Evolutionary conservation across 768 basidiomycete genomes (phyloP).

Genomic region (Boletus sp.): DNA sequence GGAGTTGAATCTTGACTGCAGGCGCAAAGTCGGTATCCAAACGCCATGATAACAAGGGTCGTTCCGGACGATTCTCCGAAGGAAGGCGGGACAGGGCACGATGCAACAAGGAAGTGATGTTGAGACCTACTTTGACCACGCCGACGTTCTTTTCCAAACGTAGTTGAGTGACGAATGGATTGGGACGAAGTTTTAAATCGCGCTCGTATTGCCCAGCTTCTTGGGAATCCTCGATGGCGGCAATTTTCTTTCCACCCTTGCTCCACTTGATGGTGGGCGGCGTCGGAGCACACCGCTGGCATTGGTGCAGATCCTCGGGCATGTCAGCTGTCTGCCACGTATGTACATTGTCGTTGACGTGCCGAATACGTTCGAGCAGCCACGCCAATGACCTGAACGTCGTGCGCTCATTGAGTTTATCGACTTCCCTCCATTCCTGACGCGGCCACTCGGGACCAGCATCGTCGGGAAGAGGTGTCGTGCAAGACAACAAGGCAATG

Average conservation of each 20-base stretch:
- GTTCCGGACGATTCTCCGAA: constrained; percentile 42
- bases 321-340: constrained; percentile 64
- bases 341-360: constrained; percentile 62
- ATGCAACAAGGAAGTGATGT: constrained; percentile 83
- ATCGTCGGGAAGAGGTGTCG: constrained; percentile 66
- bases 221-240: constrained; percentile 77
- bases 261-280: constrained; percentile 78
- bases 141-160: constrained; percentile 64
- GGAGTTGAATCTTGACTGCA: constrained; percentile 52
- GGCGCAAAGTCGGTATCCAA: constrained; percentile 78
- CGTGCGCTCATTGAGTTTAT: constrained; percentile 80
- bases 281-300: constrained; percentile 79
- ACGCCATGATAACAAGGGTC: constrained; percentile 68
- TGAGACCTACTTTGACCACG: constrained; percentile 80
- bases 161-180: constrained; percentile 83
- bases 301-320: constrained; percentile 48
- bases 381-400: constrained; percentile 83
- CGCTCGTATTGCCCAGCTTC: constrained; percentile 91
- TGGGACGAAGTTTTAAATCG: constrained; percentile 80
- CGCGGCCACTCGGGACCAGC: constrained; percentile 79
- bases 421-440: constrained; percentile 74
- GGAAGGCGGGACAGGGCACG: constrained; percentile 83
- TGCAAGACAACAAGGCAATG: constrained; percentile 74
- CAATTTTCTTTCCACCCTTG: constrained; percentile 52
- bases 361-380: constrained; percentile 81